Evolutionary conservation across 1,139 yeast genomes (phyloP), one percentile per base, ranked within the genome.

Genomic region (Pichia sp.): DNA sequence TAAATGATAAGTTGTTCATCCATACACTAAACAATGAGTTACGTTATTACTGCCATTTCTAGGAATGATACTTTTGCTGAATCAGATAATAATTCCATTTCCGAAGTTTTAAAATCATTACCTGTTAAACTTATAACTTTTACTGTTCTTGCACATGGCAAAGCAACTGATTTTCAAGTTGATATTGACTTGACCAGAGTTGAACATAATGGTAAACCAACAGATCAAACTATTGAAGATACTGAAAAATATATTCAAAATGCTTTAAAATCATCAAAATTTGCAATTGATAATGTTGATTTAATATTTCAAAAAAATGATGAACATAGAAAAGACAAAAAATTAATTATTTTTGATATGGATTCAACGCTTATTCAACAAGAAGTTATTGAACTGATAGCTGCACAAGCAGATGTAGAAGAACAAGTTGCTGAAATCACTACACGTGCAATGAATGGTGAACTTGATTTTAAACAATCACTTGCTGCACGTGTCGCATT

Each of bases 361-460:
- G 99, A 94, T 67, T 90, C 97, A 1, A 94, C 98, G 0, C 69
- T 94, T 60, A 94, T 94, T 55, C 82, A 86, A 63, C 97, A 94
- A 65, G 99, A 94, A 65, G 97, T 92, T 40, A 92, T 92, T 55
- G 99, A 94, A 61, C 68, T 92, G 60, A 90, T 94, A 54, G 98
- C 98, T 4, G 87, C 84, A 0, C 80, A 82, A 55, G 95, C 92
- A n/a, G 72, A 74, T 51, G 89, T 86, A 28, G 94, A 86, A 55
- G 76, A 71, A 3, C 69, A 82, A 60, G 95, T 87, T 12, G 80
- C 85, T 6, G 78, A 74, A 43, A 90, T 94, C 59, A 94, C 99
- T 4, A 89, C 85, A 38, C 73, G 90, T 35, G 98, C 98, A 32
- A 94, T 94, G 99, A 89, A 90, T 57, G 97, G 97, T 27, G 96